Conservation (phyloP, 768 basidiomycete species). For the Astraeus odoratus region DNA sequence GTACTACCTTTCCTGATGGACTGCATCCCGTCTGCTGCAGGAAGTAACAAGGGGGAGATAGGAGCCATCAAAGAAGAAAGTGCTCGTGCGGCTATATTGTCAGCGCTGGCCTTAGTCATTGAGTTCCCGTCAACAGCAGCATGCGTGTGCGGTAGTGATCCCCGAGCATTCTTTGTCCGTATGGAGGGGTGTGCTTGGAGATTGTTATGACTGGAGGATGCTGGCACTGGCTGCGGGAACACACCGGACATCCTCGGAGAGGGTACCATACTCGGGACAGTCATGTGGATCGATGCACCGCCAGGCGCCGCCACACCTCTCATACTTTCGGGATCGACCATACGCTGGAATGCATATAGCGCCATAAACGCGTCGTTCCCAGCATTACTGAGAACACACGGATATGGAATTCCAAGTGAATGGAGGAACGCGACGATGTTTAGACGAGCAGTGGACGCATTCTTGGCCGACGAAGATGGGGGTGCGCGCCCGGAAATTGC, state of each 20-base stretch:
- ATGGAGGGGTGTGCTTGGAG: not conserved
- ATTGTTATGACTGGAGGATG: too few species aligned
- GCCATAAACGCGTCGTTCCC: constrained; percentile 74
- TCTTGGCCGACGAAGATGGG: constrained; percentile 44
- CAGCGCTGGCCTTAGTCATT: too few species aligned
- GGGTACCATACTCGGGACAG: too few species aligned
- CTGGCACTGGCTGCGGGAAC: not conserved
- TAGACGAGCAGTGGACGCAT: constrained; percentile 50
- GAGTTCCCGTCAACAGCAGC: too few species aligned
- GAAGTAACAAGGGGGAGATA: not conserved
- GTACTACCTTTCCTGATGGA: not conserved
- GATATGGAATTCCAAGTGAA: constrained; percentile 38
- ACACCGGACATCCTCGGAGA: not conserved
- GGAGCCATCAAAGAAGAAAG: not conserved
- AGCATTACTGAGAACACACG: constrained; percentile 56
- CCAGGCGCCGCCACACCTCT: constrained; percentile 21
- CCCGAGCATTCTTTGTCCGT: too few species aligned
- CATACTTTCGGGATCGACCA: constrained; percentile 46
- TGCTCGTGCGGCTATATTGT: too few species aligned
- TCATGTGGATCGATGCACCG: too few species aligned
- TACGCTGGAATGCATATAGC: constrained; percentile 61
- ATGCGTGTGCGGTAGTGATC: too few species aligned
- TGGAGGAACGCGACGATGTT: constrained; percentile 57
- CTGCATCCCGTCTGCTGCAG: not conserved
- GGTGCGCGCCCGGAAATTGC: constrained; percentile 51